Conservation (phyloP, 305 asterid genomes). For the Solanum hybrid region DNA sequence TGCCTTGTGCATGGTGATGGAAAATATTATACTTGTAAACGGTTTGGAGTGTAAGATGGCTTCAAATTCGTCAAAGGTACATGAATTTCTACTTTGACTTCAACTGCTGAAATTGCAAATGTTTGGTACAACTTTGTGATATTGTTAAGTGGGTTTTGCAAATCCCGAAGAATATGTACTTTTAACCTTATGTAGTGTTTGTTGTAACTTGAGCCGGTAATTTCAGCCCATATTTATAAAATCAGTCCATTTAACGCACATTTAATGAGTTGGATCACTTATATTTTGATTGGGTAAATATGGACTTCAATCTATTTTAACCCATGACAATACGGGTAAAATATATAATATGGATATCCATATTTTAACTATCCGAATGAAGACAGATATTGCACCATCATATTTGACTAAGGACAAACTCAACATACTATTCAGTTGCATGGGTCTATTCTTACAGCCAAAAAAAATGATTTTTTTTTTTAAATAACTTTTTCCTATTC, state of each 20-base stretch:
- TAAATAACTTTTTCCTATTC: not conserved
- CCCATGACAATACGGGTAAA: not conserved
- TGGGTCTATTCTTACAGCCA: not conserved
- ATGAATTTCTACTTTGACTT: not conserved
- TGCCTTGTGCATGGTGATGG: constrained; percentile 58
- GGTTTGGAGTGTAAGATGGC: constrained; percentile 98
- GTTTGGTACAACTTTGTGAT: not conserved
- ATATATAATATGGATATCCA: not conserved
- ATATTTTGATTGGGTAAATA: not conserved
- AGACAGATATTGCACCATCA: not conserved
- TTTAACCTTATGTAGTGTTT: not conserved
- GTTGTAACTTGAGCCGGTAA: not conserved
- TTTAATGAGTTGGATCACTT: not conserved
- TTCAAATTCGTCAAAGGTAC: constrained; percentile 83
- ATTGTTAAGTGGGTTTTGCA: not conserved
- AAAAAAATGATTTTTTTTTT: not conserved
- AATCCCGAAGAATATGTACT: not conserved
- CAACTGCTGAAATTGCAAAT: not conserved
- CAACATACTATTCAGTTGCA: not conserved
- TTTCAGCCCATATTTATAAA: not conserved
- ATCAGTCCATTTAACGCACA: not conserved
- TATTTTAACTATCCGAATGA: not conserved
- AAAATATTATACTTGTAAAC: constrained; percentile 51
- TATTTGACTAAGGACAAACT: not conserved
- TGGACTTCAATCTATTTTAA: not conserved